phyloP scores from a whole-genome alignment of 1,284 basidiomycete species.

The Ceratobasidium papillatum region DNA sequence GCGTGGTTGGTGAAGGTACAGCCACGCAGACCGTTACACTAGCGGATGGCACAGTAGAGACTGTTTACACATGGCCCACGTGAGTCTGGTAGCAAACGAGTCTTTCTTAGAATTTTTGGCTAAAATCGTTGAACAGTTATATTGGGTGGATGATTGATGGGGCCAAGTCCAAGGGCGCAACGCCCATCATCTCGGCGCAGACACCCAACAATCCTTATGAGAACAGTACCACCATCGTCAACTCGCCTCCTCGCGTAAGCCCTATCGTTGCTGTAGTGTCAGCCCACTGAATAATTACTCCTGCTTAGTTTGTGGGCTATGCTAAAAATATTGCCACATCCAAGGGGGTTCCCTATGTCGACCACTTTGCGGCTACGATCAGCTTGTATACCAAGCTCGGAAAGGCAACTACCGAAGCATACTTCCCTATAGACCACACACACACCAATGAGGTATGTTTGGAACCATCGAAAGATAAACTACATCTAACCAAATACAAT shows the following conservation, averaged over 20 bases:
- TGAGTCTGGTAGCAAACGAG: background rate
- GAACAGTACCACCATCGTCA: conserved; percentile 50
- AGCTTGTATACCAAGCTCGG: conserved; percentile 58
- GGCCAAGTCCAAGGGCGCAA: conserved; percentile 56
- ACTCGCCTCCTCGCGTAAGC: conserved; percentile 51
- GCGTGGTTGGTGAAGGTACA: conserved; percentile 48
- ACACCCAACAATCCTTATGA: conserved; percentile 61
- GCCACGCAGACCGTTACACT: conserved; percentile 38
- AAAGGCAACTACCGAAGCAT: conserved; percentile 55
- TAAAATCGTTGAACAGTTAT: background rate
- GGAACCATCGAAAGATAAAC: background rate
- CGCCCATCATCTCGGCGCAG: conserved; percentile 59
- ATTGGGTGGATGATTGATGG: conserved; percentile 41
- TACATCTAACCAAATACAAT: background rate
- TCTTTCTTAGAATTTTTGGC: background rate
- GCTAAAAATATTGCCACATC: conserved; percentile 55
- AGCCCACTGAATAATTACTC: background rate
- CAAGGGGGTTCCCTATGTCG: conserved; percentile 57
- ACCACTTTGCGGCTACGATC: conserved; percentile 58
- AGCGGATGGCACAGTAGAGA: conserved; percentile 35
- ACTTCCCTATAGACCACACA: conserved; percentile 60
- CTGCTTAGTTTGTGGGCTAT: conserved; percentile 57
- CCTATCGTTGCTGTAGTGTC: background rate
- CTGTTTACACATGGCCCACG: conserved; percentile 39
- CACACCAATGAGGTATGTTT: conserved; percentile 54